Base-by-base conservation (phyloP, 805 yeast species). In the Barnettozyma sp. region DNA sequence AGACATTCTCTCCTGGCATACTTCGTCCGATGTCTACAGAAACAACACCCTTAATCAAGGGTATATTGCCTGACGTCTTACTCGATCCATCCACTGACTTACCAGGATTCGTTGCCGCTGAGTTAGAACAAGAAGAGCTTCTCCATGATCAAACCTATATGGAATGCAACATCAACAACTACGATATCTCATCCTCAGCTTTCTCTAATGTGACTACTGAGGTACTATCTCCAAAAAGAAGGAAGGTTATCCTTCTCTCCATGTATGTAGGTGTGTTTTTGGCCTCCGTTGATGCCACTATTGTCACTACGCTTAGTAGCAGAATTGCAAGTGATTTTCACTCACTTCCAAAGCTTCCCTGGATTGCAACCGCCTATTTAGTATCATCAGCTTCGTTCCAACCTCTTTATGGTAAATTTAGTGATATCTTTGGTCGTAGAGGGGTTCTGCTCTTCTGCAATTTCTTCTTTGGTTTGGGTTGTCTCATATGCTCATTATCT, bases 311-410 rank as follows among this genome's bases (percentile, higher is more conserved):
- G 1, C 57, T 79, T 19, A 59, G 79, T 47, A 65, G 82, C 2
- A 70, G 71, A 20, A 79, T 81, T 37, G 83, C 86, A 1, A 75
- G 83, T 2, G 86, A 80, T 46, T 69, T 81, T 48, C 61, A 78
- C 44, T 78, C 77, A 0, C 62, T 79, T 29, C 74, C 76, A 4
- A 71, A 71, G 42, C 67, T 79, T 19, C 70, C 85, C 12, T 80
- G 86, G 85, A 76, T 81, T 17, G 87, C 84, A 2, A 76, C 85
- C 0, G 71, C 84, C 0, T 81, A 81, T 47, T 58, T 81, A 28
- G 58, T 81, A 28, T 73, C 86, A 2, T 72, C 79, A 29, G 76
- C 87, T 0, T 81, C 84, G 3, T 77, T 78, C 51, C 88, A 81
- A 55, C 88, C 88, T 3, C 56, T 81, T 16, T 77, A 71, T 44